Evolutionary conservation across 2,329 filamentous ascomycete genomes (phyloP).

Genomic region (Xylaria sp.): DNA sequence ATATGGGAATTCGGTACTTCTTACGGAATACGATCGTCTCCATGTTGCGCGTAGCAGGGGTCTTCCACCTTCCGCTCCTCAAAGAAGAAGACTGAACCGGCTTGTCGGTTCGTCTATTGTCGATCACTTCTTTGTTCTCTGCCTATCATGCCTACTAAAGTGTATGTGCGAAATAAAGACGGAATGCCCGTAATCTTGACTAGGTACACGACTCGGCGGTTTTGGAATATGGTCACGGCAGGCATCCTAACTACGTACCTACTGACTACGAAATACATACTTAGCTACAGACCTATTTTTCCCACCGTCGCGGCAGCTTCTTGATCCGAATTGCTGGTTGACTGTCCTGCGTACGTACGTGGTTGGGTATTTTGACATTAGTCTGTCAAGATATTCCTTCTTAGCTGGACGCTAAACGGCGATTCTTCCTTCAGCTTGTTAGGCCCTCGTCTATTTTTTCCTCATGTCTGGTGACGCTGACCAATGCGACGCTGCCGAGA

Average conservation of each 20-base stretch:
- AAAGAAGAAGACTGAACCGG: too few relatives aligned
- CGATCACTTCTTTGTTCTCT: neutral
- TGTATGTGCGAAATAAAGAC: neutral
- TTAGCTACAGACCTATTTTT: too few relatives aligned
- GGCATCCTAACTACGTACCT: too few relatives aligned
- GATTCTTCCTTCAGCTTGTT: neutral
- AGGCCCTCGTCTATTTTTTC: neutral
- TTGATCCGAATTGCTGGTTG: too few relatives aligned
- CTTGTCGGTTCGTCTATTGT: neutral
- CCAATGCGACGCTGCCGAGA: neutral
- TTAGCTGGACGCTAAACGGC: neutral
- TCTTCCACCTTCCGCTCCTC: too few relatives aligned
- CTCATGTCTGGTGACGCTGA: neutral
- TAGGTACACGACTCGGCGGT: neutral
- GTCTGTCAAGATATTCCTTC: neutral
- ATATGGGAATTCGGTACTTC: too few relatives aligned
- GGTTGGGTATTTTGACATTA: neutral
- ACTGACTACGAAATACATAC: too few relatives aligned
- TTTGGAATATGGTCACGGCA: neutral
- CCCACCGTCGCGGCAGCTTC: too few relatives aligned
- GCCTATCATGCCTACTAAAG: too few relatives aligned
- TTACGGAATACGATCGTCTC: too few relatives aligned
- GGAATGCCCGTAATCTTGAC: neutral
- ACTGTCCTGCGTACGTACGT: too few relatives aligned
- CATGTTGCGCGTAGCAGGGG: too few relatives aligned